Evolutionary conservation across 345 rosid species (phyloP), one percentile per base, ranked within the genome.

Genomic region (Corchorus capsularis): DNA sequence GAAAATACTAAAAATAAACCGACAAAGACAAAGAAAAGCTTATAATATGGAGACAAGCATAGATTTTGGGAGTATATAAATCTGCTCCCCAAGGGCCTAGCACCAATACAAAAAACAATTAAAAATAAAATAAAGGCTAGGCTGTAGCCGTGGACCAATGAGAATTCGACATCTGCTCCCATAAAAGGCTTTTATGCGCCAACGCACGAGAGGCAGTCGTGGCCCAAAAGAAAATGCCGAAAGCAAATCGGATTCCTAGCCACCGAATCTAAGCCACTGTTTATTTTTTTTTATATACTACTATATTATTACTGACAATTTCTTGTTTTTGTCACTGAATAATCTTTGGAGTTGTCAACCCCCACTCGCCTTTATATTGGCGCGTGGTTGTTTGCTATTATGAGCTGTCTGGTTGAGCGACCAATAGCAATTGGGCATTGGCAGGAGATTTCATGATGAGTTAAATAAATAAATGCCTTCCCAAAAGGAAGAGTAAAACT

Each of bases 31-130:
- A 39, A 9, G 17, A 54, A 47, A 11, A 55, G 19, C 20, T 27
- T 17, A 57, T 69, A 3, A 17, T 4, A 14, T 5, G 54, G 50
- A 5, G 77, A 76, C 81, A 76, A 32, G 19, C 12, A 10, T 7
- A 17, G 19, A 68, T 47, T 69, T 63, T 63, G 63, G 64, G 14
- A 34, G 69, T 4, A 13, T n/a, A 37, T 4, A 20, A 71, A 39
- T 64, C 54, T 84, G 87, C 73, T 71, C 79, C 83, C 82, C 71
- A 7, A 0, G 63, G 15, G 10, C 60, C 22, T 19, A 47, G 64
- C 77, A 67, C 34, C 68, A 49, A 41, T 60, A 50, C n/a, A 54
- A 78, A 60, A 27, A 39, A 39, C 43, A 39, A 39, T 39, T 39
- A 54, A 9, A 49, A 67, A 4, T 56, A 27, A 73, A 50, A 69